phyloP scores from a whole-genome alignment of 345 rosid species.

The Hypericum perforatum region DNA sequence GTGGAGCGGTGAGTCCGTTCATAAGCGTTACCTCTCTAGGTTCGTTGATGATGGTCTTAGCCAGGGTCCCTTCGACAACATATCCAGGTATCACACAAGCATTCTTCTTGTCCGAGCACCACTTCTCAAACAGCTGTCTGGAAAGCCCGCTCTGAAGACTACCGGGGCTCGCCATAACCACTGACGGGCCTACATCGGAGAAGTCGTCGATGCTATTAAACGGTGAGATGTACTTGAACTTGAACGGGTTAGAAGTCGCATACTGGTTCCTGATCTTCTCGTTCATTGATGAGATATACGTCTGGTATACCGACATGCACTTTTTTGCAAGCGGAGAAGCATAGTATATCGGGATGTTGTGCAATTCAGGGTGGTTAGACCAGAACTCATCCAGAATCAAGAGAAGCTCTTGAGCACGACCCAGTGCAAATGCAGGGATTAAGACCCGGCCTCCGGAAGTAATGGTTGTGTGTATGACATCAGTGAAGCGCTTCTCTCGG shows the following conservation, averaged over 20 bases:
- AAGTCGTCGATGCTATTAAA: conserved; percentile 83
- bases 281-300: conserved; percentile 91
- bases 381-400: conserved; percentile 71
- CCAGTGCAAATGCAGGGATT: conserved; percentile 32
- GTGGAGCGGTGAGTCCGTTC: conserved; percentile 86
- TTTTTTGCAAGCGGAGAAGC: conserved; percentile 94
- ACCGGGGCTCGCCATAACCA: conserved; percentile 93
- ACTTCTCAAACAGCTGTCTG: conserved; percentile 77
- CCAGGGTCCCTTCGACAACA: conserved; percentile 74
- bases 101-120: conserved; percentile 90
- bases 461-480: conserved; percentile 74
- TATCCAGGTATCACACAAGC: conserved; percentile 83
- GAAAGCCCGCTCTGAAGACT: conserved; percentile 91
- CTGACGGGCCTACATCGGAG: conserved; percentile 78
- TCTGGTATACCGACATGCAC: conserved; percentile 95
- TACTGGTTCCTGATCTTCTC: conserved; percentile 88
- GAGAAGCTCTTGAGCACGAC: conserved; percentile 27
- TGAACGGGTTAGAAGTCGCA: conserved; percentile 82
- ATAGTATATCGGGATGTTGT: conserved; percentile 82
- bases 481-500: conserved; percentile 92
- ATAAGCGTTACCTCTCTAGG: conserved; percentile 89
- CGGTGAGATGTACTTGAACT: conserved; percentile 76
- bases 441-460: conserved; percentile 91
- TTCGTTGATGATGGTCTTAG: conserved; percentile 74
- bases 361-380: conserved; percentile 79